Evolutionary conservation across 139 green algal species (phyloP).

Genomic region (Raphidocelis subcapitata): DNA sequence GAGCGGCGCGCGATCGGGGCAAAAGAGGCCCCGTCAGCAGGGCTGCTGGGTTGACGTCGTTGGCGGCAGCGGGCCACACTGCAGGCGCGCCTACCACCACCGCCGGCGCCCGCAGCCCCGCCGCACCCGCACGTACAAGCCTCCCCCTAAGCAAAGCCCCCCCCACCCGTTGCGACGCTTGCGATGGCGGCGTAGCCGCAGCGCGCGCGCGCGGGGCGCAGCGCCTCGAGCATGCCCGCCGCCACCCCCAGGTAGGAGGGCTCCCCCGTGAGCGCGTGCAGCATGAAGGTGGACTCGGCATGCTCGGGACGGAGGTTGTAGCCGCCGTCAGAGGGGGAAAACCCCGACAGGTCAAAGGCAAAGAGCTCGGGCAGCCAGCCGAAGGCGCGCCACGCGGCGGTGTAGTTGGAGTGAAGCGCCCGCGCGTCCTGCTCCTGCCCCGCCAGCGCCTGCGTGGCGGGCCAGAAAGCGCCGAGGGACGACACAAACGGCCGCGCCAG

Average conservation of each 20-base stretch:
- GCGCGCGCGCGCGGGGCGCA: slow-evolving; percentile 26
- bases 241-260: slow-evolving; percentile 33
- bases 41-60: neutral
- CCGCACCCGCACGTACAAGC: too few species aligned
- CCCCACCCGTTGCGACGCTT: slow-evolving; percentile 63
- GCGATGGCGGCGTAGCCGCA: slow-evolving; percentile 71
- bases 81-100: neutral
- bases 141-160: too few species aligned
- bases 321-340: slow-evolving; percentile 41
- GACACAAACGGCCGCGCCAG: slow-evolving; percentile 70
- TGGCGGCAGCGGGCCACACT: neutral
- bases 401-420: slow-evolving; percentile 69
- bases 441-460: slow-evolving; percentile 77
- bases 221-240: slow-evolving; percentile 7
- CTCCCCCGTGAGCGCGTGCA: slow-evolving; percentile 70
- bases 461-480: slow-evolving; percentile 85
- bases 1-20: neutral
- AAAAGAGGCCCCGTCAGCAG: neutral
- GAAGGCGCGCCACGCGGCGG: slow-evolving; percentile 64
- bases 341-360: slow-evolving; percentile 44
- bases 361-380: slow-evolving; percentile 86
- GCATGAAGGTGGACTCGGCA: slow-evolving; percentile 87
- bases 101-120: neutral
- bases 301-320: slow-evolving; percentile 86
- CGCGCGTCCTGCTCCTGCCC: slow-evolving; percentile 64